Evolutionary conservation across 2,329 filamentous ascomycete genomes (phyloP), one percentile per base, ranked within the genome.

Genomic region (Colletotrichum noveboracense): DNA sequence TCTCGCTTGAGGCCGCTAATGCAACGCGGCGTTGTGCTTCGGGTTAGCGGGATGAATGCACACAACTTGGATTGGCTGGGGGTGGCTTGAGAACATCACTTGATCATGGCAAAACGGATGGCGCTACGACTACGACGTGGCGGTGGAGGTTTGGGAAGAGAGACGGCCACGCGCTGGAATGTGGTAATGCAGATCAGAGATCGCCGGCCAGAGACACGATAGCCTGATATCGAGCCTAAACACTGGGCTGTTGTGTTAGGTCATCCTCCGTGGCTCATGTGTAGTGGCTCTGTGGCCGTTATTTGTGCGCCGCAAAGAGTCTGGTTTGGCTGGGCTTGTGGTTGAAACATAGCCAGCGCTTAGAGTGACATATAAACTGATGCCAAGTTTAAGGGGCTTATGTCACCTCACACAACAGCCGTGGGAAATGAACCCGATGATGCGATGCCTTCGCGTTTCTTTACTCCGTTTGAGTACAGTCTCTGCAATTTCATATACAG

Each of bases 1-100:
- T 55, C 38, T 72, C 69, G 73, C 62, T 67, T 67, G 26, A 26
- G 34, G 8, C 18, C 48, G 16, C 69, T 73, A 56, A 64, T 65
- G 56, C 71, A 70, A 32, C 26, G 6, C 56, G 26, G 21, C 34
- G 26, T 21, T 65, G 5, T 68, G 73, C n/a, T 26, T 67, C 21
- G 52, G 43, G 24, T 58, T 48, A 26, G 68, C 32, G 32, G 66
- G 30, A 56, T 26, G 48, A 16, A 18, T 58, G 32, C 24, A n/a
- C 60, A 28, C 14, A 21, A 13, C 55, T 18, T 28, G 14, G 32
- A 71, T 67, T 36, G 71, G 64, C 65, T 43, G 55, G 13, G 7
- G 10, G 32, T 68, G 64, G 64, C 64, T 60, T 34, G 43, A 58
- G 8, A 26, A 52, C 36, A 64, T 71, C 62, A 56, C 30, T 55